phyloP scores from a whole-genome alignment of 371 early-diverging fungal genomes.

The Syncephalastrum monosporum region DNA sequence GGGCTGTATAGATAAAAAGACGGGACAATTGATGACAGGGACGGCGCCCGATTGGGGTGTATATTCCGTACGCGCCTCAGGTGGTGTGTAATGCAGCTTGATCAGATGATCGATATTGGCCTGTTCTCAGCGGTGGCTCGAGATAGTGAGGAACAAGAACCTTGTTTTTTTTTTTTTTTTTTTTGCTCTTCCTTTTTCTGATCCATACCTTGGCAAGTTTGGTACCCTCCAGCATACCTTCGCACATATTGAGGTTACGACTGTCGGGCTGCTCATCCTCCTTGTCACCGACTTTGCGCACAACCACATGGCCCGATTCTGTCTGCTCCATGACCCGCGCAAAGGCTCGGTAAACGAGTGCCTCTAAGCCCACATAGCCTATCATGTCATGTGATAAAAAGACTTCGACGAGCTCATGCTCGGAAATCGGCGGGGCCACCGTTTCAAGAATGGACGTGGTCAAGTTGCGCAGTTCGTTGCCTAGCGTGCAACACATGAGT shows the following conservation, averaged over 20 bases:
- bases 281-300: constrained; percentile 47
- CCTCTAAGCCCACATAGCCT: constrained; percentile 59
- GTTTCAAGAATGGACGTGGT: constrained; percentile 58
- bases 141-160: neutral
- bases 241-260: constrained; percentile 60
- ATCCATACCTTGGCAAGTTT: constrained; percentile 53
- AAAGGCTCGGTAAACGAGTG: constrained; percentile 61
- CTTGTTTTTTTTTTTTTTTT: constrained; percentile 1
- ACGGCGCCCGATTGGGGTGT: constrained; percentile 40
- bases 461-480: constrained; percentile 48
- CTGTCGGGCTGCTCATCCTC: constrained; percentile 26
- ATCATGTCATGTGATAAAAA: constrained; percentile 66
- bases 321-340: constrained; percentile 70
- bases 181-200: neutral
- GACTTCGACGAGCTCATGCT: constrained; percentile 67
- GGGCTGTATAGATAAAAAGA: constrained; percentile 67
- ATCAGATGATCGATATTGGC: constrained; percentile 56
- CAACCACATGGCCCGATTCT: constrained; percentile 66
- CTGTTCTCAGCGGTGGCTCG: constrained; percentile 11
- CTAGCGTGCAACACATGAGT: constrained; percentile 16
- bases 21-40: constrained; percentile 58
- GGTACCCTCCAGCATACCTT: constrained; percentile 54
- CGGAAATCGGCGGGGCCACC: constrained; percentile 68
- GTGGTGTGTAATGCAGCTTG: constrained; percentile 44
- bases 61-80: constrained; percentile 21